phyloP scores from a whole-genome alignment of 2,329 filamentous ascomycete genomes.

The Colletotrichum simmondsii region DNA sequence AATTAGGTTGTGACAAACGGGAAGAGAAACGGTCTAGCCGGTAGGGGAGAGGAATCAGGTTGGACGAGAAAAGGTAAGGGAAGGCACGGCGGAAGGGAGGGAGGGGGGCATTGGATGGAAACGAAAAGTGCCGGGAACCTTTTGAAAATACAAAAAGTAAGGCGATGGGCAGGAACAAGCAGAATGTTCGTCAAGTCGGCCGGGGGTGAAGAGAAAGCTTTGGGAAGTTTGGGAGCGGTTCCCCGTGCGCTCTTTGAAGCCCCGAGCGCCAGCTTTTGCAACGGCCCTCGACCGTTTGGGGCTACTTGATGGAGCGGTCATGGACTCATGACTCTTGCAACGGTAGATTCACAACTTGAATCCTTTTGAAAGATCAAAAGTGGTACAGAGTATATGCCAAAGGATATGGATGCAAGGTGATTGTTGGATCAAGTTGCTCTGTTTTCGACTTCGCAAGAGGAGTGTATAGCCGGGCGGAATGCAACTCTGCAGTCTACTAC shows the following conservation, averaged over 20 bases:
- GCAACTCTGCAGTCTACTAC: not conserved
- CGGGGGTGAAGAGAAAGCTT: not conserved
- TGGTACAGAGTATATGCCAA: not conserved
- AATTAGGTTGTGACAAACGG: not conserved
- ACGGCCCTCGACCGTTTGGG: not conserved
- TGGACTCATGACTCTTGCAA: not conserved
- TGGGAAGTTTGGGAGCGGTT: not conserved
- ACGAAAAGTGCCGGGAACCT: not conserved
- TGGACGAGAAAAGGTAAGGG: not conserved
- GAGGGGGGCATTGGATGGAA: not conserved
- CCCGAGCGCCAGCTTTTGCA: not conserved
- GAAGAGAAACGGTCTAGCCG: not conserved
- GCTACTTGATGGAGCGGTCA: not conserved
- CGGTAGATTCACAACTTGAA: not conserved
- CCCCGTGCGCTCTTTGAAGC: not conserved
- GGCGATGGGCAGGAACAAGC: not conserved
- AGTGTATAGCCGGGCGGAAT: slow-evolving; percentile 8
- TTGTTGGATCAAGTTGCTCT: too few species aligned
- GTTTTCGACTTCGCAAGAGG: not conserved
- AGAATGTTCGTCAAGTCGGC: not conserved
- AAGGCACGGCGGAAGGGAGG: not conserved
- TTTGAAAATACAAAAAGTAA: not conserved
- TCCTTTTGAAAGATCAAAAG: not conserved
- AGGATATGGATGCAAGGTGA: not conserved
- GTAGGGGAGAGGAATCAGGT: not conserved